Evolutionary conservation across 306 rosid genomes (phyloP), one percentile per base, ranked within the genome.

Genomic region (Argentina anserina): DNA sequence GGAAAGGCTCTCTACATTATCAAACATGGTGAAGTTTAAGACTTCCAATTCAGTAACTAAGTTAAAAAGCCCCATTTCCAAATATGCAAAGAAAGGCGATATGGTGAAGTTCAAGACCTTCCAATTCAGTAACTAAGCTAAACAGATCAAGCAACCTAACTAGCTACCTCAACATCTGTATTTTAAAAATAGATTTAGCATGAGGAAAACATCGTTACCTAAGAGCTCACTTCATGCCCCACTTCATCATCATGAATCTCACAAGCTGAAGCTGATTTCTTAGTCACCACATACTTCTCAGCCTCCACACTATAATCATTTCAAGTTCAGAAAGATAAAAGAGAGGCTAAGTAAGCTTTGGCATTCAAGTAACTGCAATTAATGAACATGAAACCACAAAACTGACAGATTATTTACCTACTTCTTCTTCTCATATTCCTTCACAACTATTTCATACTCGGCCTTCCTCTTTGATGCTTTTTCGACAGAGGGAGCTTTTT

Each of bases 201-300:
- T 17, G 33, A 25, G 6, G n/a, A 55, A 55, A 25, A 8, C 17
- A 55, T 52, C 9, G 9, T n/a, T 55, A 55, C 62, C 62, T 55
- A 25, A 55, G 62, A 55, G 62, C 62, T 55, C 7, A 2, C 62
- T 55, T 55, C 62, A 18, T 55, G 62, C 18, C 62, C 62, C 0
- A 8, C 62, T 26, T 55, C 62, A 55, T 55, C 62, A 55, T 25
- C 62, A 5, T 25, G 17, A 34, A 55, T 25, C 62, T 55, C 62
- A 25, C 33, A 55, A 55, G 62, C 62, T 55, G 62, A 55, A 55
- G 62, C 62, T 4, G 62, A 55, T 26, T 55, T 25, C 62, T 55
- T 34, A 3, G 62, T 55, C 33, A 55, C 34, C 17, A 55, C 62
- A 23, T 33, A 55, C 20, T 55, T 55, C 17, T 55, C 62, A 25